Base-by-base conservation (phyloP, 345 rosid species). In the Gossypium bickii region DNA sequence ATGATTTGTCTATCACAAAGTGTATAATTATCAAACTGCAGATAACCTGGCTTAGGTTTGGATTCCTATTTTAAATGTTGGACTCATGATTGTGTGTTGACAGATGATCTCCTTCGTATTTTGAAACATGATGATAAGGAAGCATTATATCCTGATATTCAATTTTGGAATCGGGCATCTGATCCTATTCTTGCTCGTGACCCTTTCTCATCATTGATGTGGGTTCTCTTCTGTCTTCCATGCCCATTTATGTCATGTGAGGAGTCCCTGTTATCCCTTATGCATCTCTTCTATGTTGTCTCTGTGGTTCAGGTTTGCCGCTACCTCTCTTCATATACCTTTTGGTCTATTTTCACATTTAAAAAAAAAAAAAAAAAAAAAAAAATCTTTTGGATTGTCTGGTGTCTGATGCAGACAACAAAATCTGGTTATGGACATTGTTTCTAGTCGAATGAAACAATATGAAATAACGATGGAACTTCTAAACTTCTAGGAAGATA, bases 191-290 rank as follows among this genome's bases (percentile, higher is more conserved):
- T 95, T 76, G 85, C 85, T 53, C 94, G 76, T 81, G 98, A 95
- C 79, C 92, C 98, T 70, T 95, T 95, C 82, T 93, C 99, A 80
- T 90, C 99, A 43, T 86, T 95, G 82, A 93, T 93, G 97, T 95
- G 98, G 98, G 80, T 87, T 83, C 82, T 95, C 73, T 95, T 86
- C 81, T 95, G 97, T 81, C 99, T 93, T 79, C 99, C 99, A 55
- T 79, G 59, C 73, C 97, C 96, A 75, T 91, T 93, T 81, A 71
- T 95, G 59, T 84, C 86, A 25, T 90, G 97, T 58, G 80, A 88
- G 82, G 91, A 89, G 65, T 91, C 93, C 75, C 79, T 95, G 60
- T 69, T 93, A 72, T 84, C 96, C 62, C 91, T 93, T 70, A 87
- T 95, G 78, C 99, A 93, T 85, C 56, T 90, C 56, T 95, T 93